Conservation (phyloP, 495 filamentous ascomycete genomes). For the Aspergillus bertholletiae region DNA sequence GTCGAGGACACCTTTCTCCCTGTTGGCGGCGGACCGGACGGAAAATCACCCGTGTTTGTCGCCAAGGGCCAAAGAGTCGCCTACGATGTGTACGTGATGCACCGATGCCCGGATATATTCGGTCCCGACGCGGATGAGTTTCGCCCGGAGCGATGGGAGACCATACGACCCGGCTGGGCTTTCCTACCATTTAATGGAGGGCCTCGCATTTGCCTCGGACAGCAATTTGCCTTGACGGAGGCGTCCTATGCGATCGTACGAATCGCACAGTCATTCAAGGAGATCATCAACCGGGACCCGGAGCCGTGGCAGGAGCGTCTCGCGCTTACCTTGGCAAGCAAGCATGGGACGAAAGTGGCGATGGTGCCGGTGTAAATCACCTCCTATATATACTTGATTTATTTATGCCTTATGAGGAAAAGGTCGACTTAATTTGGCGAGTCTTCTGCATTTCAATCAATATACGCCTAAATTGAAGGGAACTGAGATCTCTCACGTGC, state of each 20-base stretch:
- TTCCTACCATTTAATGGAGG: conserved; percentile 73
- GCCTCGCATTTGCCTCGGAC: conserved; percentile 77
- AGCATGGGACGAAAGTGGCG: conserved; percentile 1
- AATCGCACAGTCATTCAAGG: conserved; percentile 59
- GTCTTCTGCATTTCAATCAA: too few species aligned
- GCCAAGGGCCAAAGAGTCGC: conserved; percentile 51
- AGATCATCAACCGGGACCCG: conserved; percentile 12
- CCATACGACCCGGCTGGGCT: conserved; percentile 45
- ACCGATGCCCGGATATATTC: conserved; percentile 51
- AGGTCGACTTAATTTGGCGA: too few species aligned
- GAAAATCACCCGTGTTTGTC: conserved; percentile 58
- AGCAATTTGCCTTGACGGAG: conserved; percentile 64
- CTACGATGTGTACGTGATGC: conserved; percentile 64
- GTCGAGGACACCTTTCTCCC: conserved; percentile 67
- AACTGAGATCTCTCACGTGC: too few species aligned
- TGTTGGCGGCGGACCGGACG: conserved; percentile 64
- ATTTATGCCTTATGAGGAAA: too few species aligned
- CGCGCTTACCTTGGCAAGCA: conserved; percentile 1
- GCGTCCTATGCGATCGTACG: conserved; percentile 62
- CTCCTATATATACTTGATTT: too few species aligned
- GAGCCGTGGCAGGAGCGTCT: conserved; percentile 11
- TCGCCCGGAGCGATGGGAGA: conserved; percentile 65
- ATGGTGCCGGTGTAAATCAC: not conserved
- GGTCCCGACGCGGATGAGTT: conserved; percentile 48
- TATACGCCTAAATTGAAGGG: too few species aligned